phyloP scores from a whole-genome alignment of 129 eudicot species.

The Centrapalus pauciflorus region DNA sequence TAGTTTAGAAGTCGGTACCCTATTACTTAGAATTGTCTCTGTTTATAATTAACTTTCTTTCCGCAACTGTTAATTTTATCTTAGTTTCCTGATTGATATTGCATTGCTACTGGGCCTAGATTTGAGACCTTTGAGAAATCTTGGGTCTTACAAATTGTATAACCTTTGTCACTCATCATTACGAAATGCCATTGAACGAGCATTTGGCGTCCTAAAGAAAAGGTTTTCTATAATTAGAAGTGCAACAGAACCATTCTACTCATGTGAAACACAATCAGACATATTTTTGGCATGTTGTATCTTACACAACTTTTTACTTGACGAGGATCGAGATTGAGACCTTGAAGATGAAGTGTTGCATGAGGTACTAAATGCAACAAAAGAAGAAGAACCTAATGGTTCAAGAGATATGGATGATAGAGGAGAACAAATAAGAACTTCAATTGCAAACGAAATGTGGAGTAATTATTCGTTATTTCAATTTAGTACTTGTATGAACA shows the following conservation, averaged over 20 bases:
- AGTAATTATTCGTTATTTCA: not conserved
- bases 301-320: not conserved
- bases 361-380: not conserved
- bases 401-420: not conserved
- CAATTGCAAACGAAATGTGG: not conserved
- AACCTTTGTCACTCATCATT: conserved; percentile 15
- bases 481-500: too few species aligned
- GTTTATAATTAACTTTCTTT: too few species aligned
- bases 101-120: too few species aligned
- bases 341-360: not conserved
- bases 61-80: too few species aligned
- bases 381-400: not conserved
- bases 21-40: too few species aligned
- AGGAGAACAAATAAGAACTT: not conserved
- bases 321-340: not conserved
- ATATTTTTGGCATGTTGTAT: not conserved
- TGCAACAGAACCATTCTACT: not conserved
- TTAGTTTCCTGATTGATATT: too few species aligned
- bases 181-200: conserved; percentile 11
- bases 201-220: conserved; percentile 10
- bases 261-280: not conserved
- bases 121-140: too few species aligned
- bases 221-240: not conserved
- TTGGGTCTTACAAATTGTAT: too few species aligned
- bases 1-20: too few species aligned